A percentile compares a stretch with the other conserved stretches of the same genome.
phyloP scores from a whole-genome alignment of 805 yeast species.

The Zygosaccharomyces siamensis region DNA sequence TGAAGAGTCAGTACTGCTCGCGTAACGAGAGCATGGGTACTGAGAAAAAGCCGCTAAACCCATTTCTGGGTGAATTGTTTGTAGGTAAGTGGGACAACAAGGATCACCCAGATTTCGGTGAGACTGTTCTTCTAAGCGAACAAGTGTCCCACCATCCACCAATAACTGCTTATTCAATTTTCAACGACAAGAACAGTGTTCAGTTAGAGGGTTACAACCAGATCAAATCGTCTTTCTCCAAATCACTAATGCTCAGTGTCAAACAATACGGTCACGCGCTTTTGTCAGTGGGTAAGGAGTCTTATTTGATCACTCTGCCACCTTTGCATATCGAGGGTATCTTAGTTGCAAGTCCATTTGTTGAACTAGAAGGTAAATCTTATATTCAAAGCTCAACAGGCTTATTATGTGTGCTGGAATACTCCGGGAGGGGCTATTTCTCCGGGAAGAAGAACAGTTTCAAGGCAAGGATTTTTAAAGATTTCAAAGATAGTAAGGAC shows the following conservation, averaged over 20 bases:
- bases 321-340: constrained; percentile 94
- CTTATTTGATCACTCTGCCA: constrained; percentile 81
- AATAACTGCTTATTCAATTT: constrained; percentile 83
- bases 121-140: constrained; percentile 75
- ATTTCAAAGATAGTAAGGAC: constrained; percentile 45
- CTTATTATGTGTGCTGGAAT: constrained; percentile 66
- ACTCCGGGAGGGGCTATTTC: constrained; percentile 90
- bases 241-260: constrained; percentile 71
- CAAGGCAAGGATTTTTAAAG: constrained; percentile 74
- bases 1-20: constrained; percentile 89
- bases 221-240: constrained; percentile 75
- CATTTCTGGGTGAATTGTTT: constrained; percentile 91
- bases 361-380: constrained; percentile 88
- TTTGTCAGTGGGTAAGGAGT: constrained; percentile 59
- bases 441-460: constrained; percentile 90
- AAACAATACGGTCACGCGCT: constrained; percentile 92
- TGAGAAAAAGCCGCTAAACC: constrained; percentile 95
- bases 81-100: constrained; percentile 79
- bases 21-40: constrained; percentile 89
- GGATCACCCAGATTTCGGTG: constrained; percentile 55
- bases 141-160: constrained; percentile 99
- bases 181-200: constrained; percentile 65
- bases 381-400: constrained; percentile 81
- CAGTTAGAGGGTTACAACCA: constrained; percentile 85
- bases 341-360: constrained; percentile 85